A percentile compares a stretch with the other conserved stretches of the same genome.
Evolutionary conservation across 179 eudicot species (phyloP).

Genomic region (Silene noctiflora): DNA sequence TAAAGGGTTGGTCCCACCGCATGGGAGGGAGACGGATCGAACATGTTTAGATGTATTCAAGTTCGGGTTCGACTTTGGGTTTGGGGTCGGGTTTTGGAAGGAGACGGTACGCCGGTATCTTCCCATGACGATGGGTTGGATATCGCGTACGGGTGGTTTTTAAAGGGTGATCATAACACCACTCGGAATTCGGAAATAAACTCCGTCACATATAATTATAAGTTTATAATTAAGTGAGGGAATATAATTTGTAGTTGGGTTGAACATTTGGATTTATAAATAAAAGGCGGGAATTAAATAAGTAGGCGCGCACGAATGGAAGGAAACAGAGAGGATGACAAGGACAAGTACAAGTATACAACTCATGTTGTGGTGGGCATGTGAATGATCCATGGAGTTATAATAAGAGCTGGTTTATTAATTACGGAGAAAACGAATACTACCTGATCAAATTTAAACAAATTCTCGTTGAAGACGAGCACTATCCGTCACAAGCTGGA

Average conservation of each 20-base stretch:
- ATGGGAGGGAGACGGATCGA: constrained; percentile 71
- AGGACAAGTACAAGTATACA: constrained; percentile 19
- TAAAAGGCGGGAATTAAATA: constrained; percentile 7
- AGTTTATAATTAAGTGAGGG: no score
- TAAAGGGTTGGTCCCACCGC: constrained; percentile 55
- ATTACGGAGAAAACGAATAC: no score
- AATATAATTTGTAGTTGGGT: no score
- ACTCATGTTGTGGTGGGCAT: constrained; percentile 30
- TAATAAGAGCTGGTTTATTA: no score
- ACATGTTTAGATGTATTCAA: constrained; percentile 35
- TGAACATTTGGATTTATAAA: constrained; percentile 10
- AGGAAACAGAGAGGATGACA: not conserved
- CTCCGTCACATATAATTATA: no score
- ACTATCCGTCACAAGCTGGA: no score
- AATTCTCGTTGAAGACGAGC: no score
- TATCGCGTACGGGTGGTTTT: no score
- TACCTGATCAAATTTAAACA: no score
- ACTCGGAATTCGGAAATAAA: not conserved
- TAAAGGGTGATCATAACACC: no score
- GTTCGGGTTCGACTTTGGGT: constrained; percentile 19
- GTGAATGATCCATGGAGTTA: constrained; percentile 11
- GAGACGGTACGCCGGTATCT: constrained; percentile 72
- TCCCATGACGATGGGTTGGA: constrained; percentile 27
- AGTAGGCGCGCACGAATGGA: constrained; percentile 40
- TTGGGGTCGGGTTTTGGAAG: constrained; percentile 47